Base-by-base conservation (phyloP, 345 rosid genomes). In the Rubroshorea leprosula region DNA sequence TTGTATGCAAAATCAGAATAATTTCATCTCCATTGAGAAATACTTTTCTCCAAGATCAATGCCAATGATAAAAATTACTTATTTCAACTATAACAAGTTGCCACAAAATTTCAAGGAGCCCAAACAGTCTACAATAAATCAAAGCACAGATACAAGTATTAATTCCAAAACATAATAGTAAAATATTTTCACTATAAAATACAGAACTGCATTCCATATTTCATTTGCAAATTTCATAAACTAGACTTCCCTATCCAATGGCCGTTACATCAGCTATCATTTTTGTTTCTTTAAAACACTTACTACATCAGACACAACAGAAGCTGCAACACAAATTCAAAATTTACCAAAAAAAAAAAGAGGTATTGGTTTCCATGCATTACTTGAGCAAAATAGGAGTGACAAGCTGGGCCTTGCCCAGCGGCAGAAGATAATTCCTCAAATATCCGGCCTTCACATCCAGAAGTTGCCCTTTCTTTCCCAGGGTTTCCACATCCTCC, bases 361-460 rank as follows among this genome's bases (percentile, higher is more conserved):
- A 35, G 27, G 13, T 45, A n/a, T 3, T 39, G 62, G 20, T 18
- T 44, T 6, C n/a, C n/a, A 24, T 13, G 46, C 65, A 66, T 62
- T 84, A 92, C 98, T 89, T 93, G 79, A 89, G 85, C 1, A 86
- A 63, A 65, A 46, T 3, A 4, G 96, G 78, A 76, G 99, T 93
- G 63, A 87, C 79, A 76, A 86, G 76, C 80, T 81, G 90, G 16
- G 96, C 99, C 68, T 78, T 89, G 61, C 95, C 97, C 62, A 69
- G 73, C 0, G 99, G 94, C 54, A 72, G 70, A 39, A 93, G 89
- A 73, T 44, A 93, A 77, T 89, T 93, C 78, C 97, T 83, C 72
- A 78, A 86, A 68, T 46, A 92, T 2, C 98, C 98, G n/a, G 91
- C 87, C 68, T 73, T 89, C 65, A 92, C 98, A 63, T 89, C 86